Conservation (phyloP, 2,329 filamentous ascomycete species). For the Anthostomella pinea region DNA sequence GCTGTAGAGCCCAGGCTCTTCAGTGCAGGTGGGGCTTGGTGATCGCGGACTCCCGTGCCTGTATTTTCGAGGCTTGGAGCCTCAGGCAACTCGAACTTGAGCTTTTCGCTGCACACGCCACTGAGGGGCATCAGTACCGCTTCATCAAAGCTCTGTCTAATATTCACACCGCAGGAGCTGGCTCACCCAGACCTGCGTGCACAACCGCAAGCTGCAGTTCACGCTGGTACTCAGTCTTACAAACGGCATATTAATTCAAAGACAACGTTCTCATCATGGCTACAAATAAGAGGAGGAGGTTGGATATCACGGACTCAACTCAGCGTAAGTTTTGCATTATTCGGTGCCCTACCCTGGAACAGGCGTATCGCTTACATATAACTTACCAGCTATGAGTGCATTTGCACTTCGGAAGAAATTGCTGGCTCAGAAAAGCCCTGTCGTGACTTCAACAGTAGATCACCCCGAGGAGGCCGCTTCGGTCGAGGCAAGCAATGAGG, state of each 20-base stretch:
- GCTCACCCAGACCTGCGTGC: no score
- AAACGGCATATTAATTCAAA: not conserved
- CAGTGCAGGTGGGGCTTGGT: no score
- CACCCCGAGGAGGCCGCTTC: constrained; percentile 3
- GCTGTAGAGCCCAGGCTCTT: no score
- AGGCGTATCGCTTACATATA: constrained; percentile 11
- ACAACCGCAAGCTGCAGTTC: no score
- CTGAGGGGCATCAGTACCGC: no score
- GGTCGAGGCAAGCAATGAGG: not conserved
- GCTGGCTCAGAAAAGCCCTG: constrained; percentile 24
- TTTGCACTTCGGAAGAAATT: constrained; percentile 42
- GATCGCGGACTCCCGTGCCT: no score
- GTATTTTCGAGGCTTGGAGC: no score
- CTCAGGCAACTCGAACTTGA: not conserved
- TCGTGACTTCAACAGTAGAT: constrained; percentile 1
- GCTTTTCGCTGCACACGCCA: not conserved
- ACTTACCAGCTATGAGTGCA: constrained; percentile 39
- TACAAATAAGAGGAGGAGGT: constrained; percentile 41
- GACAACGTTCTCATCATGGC: constrained; percentile 29
- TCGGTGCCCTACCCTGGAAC: not conserved
- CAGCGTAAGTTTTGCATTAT: constrained; percentile 36
- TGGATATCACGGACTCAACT: constrained; percentile 33
- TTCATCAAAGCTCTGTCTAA: no score
- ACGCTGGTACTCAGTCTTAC: no score
- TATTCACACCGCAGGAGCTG: no score